phyloP scores from a whole-genome alignment of 352 stramenopile species.

The Poterioochromonas sp. region DNA sequence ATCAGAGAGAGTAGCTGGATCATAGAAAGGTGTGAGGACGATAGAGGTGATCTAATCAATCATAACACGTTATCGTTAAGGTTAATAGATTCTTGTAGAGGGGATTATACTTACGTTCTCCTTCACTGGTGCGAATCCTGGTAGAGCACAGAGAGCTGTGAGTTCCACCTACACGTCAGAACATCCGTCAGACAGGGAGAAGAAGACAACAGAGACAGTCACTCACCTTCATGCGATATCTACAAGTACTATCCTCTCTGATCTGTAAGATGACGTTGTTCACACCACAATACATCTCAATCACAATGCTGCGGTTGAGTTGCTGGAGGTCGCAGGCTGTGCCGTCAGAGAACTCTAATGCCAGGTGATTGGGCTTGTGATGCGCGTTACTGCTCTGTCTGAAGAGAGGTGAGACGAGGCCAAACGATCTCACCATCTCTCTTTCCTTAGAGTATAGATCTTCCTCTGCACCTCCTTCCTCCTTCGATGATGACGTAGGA shows the following conservation, averaged over 20 bases:
- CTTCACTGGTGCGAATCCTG: neutral
- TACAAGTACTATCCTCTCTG: neutral
- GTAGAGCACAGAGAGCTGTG: neutral
- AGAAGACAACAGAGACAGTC: too few species aligned
- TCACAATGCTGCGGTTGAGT: neutral
- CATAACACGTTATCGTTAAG: too few species aligned
- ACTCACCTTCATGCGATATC: slow-evolving; percentile 9
- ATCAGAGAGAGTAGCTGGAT: too few species aligned
- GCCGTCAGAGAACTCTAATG: neutral
- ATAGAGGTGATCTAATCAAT: too few species aligned
- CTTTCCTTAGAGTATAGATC: neutral
- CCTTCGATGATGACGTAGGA: too few species aligned
- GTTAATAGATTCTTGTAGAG: too few species aligned
- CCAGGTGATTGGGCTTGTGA: neutral
- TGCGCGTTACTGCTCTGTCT: too few species aligned
- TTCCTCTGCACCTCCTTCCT: too few species aligned
- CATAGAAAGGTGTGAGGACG: too few species aligned
- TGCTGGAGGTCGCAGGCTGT: slow-evolving; percentile 6
- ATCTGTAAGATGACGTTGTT: neutral
- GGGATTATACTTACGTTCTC: neutral
- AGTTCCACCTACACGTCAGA: neutral
- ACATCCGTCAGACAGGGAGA: too few species aligned
- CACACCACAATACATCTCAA: neutral
- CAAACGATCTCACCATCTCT: neutral
- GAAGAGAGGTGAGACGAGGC: neutral